Percentiles rank a stretch among this genome's conserved stretches.
These are phyloP conservation scores for Tylopilus rubrobrunneus DNA, from an alignment of 768 basidiomycete species.

Conservation along the genomic window DNA sequence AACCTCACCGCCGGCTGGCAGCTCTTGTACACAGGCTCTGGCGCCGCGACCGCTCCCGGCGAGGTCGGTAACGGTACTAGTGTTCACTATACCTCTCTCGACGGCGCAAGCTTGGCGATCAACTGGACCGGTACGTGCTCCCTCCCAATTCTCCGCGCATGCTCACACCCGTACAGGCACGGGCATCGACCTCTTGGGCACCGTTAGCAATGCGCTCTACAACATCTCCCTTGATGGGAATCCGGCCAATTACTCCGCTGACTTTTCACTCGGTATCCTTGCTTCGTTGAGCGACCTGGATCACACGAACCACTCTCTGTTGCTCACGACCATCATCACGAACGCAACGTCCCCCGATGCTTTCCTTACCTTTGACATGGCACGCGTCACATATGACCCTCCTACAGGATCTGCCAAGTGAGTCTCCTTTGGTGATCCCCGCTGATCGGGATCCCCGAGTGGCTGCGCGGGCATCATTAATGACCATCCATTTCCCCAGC, in stretches of 20 bases:
- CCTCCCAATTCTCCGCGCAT: not conserved
- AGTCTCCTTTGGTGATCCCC: slow-evolving; percentile 15
- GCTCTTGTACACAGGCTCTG: slow-evolving; percentile 52
- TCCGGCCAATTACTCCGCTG: slow-evolving; percentile 22
- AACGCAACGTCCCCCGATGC: slow-evolving; percentile 30
- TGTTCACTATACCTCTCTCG: slow-evolving; percentile 55
- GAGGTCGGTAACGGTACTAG: slow-evolving; percentile 52
- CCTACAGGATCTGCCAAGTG: slow-evolving; percentile 34
- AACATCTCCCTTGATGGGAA: slow-evolving; percentile 50
- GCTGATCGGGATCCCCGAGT: slow-evolving; percentile 3
- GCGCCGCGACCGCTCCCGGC: slow-evolving; percentile 41
- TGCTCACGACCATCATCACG: slow-evolving; percentile 46
- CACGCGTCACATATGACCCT: slow-evolving; percentile 42
- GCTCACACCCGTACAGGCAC: slow-evolving; percentile 44
- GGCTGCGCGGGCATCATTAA: slow-evolving; percentile 16
- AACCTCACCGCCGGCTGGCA: slow-evolving; percentile 63
- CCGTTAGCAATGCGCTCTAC: slow-evolving; percentile 43
- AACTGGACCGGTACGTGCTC: slow-evolving; percentile 56
- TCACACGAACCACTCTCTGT: slow-evolving; percentile 50
- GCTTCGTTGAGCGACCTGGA: slow-evolving; percentile 45
- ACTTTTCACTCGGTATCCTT: slow-evolving; percentile 39
- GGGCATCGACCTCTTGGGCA: slow-evolving; percentile 58
- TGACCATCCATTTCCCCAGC: slow-evolving; percentile 27
- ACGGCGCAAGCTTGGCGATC: slow-evolving; percentile 55
- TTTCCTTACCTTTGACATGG: slow-evolving; percentile 55